A percentile compares a stretch with the other conserved stretches of the same genome.
These are phyloP conservation scores for Pseudotsuga menziesii DNA, from an alignment of 75 land plant genomes.

Conservation along the genomic window DNA sequence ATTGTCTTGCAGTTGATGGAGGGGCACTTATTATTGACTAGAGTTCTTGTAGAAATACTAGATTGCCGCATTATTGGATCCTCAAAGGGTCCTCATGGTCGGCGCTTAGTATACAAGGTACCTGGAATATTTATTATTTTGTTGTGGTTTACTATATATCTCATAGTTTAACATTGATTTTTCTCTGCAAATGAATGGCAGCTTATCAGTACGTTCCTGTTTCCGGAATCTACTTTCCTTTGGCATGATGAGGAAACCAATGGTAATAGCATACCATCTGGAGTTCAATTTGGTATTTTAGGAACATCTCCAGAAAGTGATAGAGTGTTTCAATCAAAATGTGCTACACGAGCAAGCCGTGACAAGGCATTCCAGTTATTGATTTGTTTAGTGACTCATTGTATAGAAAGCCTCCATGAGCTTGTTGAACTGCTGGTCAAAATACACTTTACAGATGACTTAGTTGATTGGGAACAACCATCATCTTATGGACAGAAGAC, in stretches of 20 bases:
- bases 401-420: constrained; percentile 19
- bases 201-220: constrained; percentile 24
- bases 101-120: constrained; percentile 21
- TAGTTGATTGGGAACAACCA: constrained; percentile 24
- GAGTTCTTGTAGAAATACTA: constrained; percentile 23
- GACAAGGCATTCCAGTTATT: constrained; percentile 29
- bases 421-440: constrained; percentile 18
- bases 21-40: constrained; percentile 19
- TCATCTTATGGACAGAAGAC: constrained; percentile 31
- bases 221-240: constrained; percentile 27
- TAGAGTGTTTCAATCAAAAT: constrained; percentile 21
- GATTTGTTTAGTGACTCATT: constrained; percentile 26
- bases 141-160: not conserved
- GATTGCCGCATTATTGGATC: constrained; percentile 21
- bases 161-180: not conserved
- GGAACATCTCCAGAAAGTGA: constrained; percentile 7
- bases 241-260: constrained; percentile 16
- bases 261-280: constrained; percentile 10
- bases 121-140: not conserved
- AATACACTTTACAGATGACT: constrained; percentile 22
- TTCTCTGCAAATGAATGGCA: constrained; percentile 12
- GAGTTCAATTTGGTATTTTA: constrained; percentile 15
- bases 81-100: constrained; percentile 11
- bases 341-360: constrained; percentile 27
- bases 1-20: constrained; percentile 22